These are phyloP conservation scores for Eucalyptus paniculata DNA, from an alignment of 345 rosid genomes.

Conservation along the genomic window DNA sequence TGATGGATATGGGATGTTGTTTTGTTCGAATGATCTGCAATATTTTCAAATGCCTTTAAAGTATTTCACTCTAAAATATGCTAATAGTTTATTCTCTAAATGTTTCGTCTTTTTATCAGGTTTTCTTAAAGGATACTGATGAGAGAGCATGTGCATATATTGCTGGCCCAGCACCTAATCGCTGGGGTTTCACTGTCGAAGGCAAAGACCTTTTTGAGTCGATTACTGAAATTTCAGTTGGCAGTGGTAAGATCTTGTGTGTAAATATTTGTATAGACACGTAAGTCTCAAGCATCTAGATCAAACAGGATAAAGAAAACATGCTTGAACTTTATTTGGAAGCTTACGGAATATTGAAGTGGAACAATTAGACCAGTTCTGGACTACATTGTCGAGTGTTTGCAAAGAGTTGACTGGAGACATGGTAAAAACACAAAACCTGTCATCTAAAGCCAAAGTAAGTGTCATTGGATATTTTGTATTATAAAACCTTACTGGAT, in stretches of 20 bases:
- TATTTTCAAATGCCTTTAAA: background rate
- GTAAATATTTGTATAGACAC: background rate
- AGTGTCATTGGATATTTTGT: background rate
- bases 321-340: background rate
- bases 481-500: background rate
- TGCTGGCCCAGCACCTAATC: conserved; percentile 99
- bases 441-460: background rate
- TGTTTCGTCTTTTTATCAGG: conserved; percentile 25
- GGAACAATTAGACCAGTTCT: background rate
- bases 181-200: conserved; percentile 93
- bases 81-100: background rate
- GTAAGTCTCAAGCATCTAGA: background rate
- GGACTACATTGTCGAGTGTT: background rate
- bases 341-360: background rate
- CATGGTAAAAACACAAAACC: background rate
- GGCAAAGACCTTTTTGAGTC: conserved; percentile 73
- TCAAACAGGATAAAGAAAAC: background rate
- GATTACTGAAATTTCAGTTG: conserved; percentile 22
- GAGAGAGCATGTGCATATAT: conserved; percentile 99
- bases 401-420: background rate
- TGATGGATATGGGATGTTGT: background rate
- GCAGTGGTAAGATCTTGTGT: conserved; percentile 36
- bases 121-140: conserved; percentile 93
- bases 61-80: background rate
- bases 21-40: background rate